phyloP scores from a whole-genome alignment of 139 green algal genomes.

The Chlamydomonas eustigma region DNA sequence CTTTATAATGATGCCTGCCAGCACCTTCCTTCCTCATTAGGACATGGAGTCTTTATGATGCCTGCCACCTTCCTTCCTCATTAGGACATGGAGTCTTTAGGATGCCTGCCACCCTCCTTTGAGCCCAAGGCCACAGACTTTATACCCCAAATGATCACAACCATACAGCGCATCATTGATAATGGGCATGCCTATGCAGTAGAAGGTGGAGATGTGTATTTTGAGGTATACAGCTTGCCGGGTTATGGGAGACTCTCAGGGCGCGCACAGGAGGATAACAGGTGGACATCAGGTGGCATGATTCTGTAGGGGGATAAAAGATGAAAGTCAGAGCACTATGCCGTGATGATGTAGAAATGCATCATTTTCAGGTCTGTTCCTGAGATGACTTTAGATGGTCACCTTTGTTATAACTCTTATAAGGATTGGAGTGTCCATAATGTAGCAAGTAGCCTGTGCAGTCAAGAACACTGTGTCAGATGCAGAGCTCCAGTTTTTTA shows the following conservation, averaged over 20 bases:
- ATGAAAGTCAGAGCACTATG: no score
- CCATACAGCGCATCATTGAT: conserved; percentile 81
- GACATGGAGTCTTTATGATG: not conserved
- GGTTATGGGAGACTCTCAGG: conserved; percentile 89
- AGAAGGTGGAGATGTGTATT: conserved; percentile 76
- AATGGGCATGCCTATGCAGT: conserved; percentile 85
- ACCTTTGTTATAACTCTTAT: no score
- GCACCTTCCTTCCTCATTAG: not conserved
- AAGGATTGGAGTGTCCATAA: no score
- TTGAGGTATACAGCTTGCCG: conserved; percentile 77
- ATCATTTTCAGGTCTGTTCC: no score
- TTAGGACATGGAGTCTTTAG: conserved; percentile 83
- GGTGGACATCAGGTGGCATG: no score
- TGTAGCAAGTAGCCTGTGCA: no score
- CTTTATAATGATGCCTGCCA: not conserved
- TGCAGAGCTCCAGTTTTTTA: no score
- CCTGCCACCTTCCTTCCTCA: not conserved
- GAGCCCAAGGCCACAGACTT: conserved; percentile 90
- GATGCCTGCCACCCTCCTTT: conserved; percentile 74
- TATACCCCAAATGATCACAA: conserved; percentile 82
- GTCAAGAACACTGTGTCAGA: no score
- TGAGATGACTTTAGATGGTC: no score
- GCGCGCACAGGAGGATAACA: conserved; percentile 58
- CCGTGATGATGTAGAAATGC: no score
- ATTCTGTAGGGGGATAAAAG: no score